phyloP scores from a whole-genome alignment of 106 monocot species.

The Narthecium ossifragum region DNA sequence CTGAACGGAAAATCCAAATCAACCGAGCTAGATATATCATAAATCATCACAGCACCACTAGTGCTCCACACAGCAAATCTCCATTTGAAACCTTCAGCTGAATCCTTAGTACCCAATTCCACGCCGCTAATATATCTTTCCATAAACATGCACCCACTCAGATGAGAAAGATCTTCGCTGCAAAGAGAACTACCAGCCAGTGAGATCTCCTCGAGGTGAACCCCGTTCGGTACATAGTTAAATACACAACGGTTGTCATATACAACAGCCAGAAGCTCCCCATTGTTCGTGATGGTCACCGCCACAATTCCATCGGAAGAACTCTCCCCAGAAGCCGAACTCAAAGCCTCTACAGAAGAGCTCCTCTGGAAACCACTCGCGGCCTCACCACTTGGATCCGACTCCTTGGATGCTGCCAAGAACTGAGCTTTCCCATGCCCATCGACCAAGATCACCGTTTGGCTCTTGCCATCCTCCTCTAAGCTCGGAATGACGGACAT shows the following conservation, averaged over 20 bases:
- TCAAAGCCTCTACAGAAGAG: constrained; percentile 12
- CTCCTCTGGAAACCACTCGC: constrained; percentile 6
- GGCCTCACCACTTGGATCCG: constrained; percentile 21
- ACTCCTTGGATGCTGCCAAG: constrained; percentile 28
- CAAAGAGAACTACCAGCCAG: constrained; percentile 25
- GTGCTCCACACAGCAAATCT: constrained; percentile 54
- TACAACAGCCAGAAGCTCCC: constrained; percentile 44
- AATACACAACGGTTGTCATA: constrained; percentile 35
- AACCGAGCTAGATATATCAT: constrained; percentile 20
- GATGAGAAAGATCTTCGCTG: constrained; percentile 9
- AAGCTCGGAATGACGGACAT: constrained; percentile 21
- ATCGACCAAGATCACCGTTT: constrained; percentile 38
- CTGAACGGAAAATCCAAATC: constrained; percentile 4
- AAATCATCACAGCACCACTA: constrained; percentile 51
- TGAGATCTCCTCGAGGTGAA: constrained; percentile 38
- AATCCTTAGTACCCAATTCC: constrained; percentile 9
- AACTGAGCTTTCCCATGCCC: constrained; percentile 36
- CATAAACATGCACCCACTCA: constrained; percentile 52
- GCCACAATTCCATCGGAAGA: constrained; percentile 10
- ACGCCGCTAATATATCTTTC: background rate
- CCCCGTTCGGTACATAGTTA: constrained; percentile 35
- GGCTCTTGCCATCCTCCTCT: constrained; percentile 8
- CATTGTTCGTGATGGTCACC: constrained; percentile 25
- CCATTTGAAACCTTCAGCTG: constrained; percentile 4
- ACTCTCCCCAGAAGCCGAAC: constrained; percentile 19